Percentiles rank a stretch among this genome's conserved stretches.
phyloP scores from a whole-genome alignment of 2,329 filamentous ascomycete species.

The Exophiala spinifera region DNA sequence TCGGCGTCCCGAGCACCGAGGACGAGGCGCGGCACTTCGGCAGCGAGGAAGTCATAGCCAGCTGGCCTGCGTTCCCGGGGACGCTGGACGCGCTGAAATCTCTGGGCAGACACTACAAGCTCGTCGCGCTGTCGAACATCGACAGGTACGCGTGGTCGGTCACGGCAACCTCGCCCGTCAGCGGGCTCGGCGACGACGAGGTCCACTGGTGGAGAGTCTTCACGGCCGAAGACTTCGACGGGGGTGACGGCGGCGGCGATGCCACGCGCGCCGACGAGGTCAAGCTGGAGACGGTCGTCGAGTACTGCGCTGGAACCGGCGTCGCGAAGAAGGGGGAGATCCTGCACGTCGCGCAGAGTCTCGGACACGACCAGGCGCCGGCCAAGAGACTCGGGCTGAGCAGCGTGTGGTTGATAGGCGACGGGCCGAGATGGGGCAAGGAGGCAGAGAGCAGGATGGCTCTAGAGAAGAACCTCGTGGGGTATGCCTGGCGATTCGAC shows the following conservation, averaged over 20 bases:
- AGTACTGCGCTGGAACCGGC: conserved; percentile 52
- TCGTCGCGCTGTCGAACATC: conserved; percentile 58
- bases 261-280: conserved; percentile 23
- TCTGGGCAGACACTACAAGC: conserved; percentile 51
- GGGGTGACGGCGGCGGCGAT: conserved; percentile 66
- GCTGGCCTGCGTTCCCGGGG: conserved; percentile 58
- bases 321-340: conserved; percentile 57
- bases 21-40: conserved; percentile 48
- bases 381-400: conserved; percentile 59
- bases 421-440: conserved; percentile 28
- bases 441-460: conserved; percentile 28
- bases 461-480: conserved; percentile 27
- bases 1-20: conserved; percentile 26
- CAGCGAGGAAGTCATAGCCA: conserved; percentile 40
- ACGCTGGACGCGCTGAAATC: conserved; percentile 52
- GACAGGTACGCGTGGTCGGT: conserved; percentile 51
- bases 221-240: conserved; percentile 70
- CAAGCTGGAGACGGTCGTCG: conserved; percentile 45
- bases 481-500: conserved; percentile 26
- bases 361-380: conserved; percentile 66
- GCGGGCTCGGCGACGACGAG: conserved; percentile 61
- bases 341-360: conserved; percentile 66
- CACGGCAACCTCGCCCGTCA: conserved; percentile 45
- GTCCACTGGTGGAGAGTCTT: conserved; percentile 45
- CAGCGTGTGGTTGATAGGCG: conserved; percentile 53